Conservation (phyloP, 306 rosid genomes). For the Castanea crenata region DNA sequence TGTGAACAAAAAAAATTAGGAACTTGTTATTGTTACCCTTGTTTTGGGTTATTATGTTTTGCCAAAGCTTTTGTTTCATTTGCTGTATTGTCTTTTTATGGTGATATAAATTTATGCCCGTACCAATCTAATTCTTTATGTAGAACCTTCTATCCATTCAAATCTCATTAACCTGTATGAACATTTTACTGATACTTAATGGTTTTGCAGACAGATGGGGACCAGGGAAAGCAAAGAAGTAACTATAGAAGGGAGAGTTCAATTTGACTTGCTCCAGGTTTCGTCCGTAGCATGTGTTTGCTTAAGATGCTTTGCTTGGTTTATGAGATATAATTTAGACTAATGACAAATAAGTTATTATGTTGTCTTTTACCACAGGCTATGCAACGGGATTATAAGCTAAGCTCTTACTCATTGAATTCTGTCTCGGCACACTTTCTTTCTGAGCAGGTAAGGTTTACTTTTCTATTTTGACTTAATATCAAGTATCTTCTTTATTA, state of each 20-base stretch:
- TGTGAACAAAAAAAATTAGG: neutral
- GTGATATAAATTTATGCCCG: neutral
- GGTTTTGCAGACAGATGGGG: slow-evolving; percentile 74
- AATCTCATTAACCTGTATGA: neutral
- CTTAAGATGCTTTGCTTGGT: slow-evolving; percentile 21
- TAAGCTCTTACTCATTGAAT: slow-evolving; percentile 95
- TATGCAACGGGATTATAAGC: slow-evolving; percentile 88
- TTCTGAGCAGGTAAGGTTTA: slow-evolving; percentile 78
- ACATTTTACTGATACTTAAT: slow-evolving; percentile 24
- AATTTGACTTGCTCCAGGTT: slow-evolving; percentile 98
- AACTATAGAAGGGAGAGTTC: slow-evolving; percentile 92
- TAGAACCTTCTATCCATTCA: neutral
- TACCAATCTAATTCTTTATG: neutral
- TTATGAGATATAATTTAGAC: neutral
- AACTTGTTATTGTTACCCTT: neutral
- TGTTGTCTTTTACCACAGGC: slow-evolving; percentile 45
- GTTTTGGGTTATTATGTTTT: neutral
- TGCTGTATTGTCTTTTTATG: neutral
- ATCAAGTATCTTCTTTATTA: slow-evolving; percentile 11
- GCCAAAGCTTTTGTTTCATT: neutral
- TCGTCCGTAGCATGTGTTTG: slow-evolving; percentile 20
- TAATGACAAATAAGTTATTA: slow-evolving; percentile 21
- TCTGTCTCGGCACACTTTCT: slow-evolving; percentile 97
- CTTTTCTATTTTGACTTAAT: slow-evolving; percentile 15
- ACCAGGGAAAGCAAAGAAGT: slow-evolving; percentile 98